Base-by-base conservation (phyloP, 208 protist species). In the Crithidia sp. region DNA sequence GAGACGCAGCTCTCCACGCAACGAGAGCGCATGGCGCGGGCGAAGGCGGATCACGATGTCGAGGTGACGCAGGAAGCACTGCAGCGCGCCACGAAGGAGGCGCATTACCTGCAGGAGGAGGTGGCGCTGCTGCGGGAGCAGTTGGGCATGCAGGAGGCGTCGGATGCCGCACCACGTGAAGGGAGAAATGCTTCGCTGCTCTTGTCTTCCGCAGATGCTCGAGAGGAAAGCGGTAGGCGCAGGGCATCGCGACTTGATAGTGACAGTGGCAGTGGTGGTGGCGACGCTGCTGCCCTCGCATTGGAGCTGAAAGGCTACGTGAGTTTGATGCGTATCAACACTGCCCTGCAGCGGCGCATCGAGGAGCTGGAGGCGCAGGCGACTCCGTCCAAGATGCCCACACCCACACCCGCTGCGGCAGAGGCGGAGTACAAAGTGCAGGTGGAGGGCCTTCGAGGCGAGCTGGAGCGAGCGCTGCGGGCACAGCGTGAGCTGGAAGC, bases 251-350 rank as follows among this genome's bases (percentile, higher is more conserved):
- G 28, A 1, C 28, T 28, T 28, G 28, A 28, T 28, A 28, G 28
- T 19, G 36, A 9, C 52, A n/a, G 17, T 37, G 36, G 47, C 39
- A 63, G 40, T 2, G 73, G 39, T 40, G 49, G 36, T 49, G 68
- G 57, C 5, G 71, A 86, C 19, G 75, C 76, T 0, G 67, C 67
- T 0, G 56, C 79, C 2, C 61, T 87, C 2, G 60, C 72, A 2
- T 84, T 84, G 41, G 86, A 91, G 56, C 9, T 85, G 41, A 90
- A 87, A 47, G 88, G 87, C 45, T 92, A 95, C 71, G 68, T 81
- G n/a, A 66, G 84, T 49, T 66, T 95, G 12, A 90, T 95, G 87
- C 60, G 74, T 8, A 16, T 92, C 14, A 92, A 95, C 78, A 63
- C 80, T 0, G 44, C 78, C n/a, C 73, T 90, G 58, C 84, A 86